Percentiles rank a stretch among this genome's conserved stretches.
These are phyloP conservation scores for Aspergillus versicolor DNA, from an alignment of 2,329 filamentous ascomycete species.

Conservation along the genomic window DNA sequence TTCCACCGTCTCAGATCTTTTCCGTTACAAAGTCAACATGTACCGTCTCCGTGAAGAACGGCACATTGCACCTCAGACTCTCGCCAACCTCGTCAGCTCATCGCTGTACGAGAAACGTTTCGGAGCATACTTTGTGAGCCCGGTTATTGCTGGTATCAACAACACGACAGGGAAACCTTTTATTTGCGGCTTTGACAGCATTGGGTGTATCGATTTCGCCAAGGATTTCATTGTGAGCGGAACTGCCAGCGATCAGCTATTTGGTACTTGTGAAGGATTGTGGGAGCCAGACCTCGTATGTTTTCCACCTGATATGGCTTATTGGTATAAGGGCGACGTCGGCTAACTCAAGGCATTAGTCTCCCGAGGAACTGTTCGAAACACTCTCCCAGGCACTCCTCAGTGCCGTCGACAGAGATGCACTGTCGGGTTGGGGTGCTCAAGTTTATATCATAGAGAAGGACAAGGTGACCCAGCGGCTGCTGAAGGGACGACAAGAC, in stretches of 20 bases:
- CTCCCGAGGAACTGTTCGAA: conserved; percentile 93
- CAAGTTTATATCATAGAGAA: conserved; percentile 99
- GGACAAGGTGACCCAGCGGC: conserved; percentile 98
- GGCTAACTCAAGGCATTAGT: conserved; percentile 28
- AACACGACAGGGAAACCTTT: conserved; percentile 92
- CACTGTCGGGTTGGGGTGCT: conserved; percentile 94
- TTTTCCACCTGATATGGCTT: conserved; percentile 17
- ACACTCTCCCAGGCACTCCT: conserved; percentile 94
- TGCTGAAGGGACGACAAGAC: conserved; percentile 97
- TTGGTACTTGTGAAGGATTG: conserved; percentile 95
- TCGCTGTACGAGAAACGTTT: conserved; percentile 94
- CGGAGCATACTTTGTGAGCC: conserved; percentile 93
- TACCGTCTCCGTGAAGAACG: conserved; percentile 98
- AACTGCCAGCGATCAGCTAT: conserved; percentile 94
- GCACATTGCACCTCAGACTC: conserved; percentile 88
- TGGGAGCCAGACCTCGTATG: conserved; percentile 96
- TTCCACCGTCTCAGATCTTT: conserved; percentile 88
- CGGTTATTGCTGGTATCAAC: conserved; percentile 92
- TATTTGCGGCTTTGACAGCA: conserved; percentile 98
- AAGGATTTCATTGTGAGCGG: conserved; percentile 99
- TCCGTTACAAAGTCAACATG: conserved; percentile 99
- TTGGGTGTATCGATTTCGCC: conserved; percentile 98
- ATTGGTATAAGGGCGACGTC: no score
- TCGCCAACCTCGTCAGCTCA: conserved; percentile 91
- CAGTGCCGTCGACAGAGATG: conserved; percentile 95